phyloP scores from a whole-genome alignment of 352 stramenopile genomes.

The Phytophthora quininea region DNA sequence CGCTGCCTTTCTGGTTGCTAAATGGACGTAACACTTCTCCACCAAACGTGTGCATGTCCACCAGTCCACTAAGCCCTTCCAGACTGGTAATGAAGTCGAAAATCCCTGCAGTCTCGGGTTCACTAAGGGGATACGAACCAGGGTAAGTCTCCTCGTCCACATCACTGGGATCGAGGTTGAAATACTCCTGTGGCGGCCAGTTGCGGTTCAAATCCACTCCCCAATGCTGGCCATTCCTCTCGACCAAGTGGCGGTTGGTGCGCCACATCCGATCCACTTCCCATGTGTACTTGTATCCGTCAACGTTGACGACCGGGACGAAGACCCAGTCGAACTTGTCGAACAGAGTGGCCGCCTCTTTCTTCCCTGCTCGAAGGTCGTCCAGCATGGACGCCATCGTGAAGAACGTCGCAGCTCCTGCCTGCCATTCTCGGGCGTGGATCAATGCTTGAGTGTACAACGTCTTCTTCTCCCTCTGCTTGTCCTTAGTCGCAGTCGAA shows the following conservation, averaged over 20 bases:
- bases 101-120: conserved; percentile 52
- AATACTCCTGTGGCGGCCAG: conserved; percentile 64
- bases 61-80: conserved; percentile 46
- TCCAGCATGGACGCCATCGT: conserved; percentile 51
- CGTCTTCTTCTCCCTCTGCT: conserved; percentile 29
- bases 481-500: conserved; percentile 29
- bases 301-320: conserved; percentile 79
- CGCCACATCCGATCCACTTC: conserved; percentile 69
- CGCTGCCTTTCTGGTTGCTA: conserved; percentile 48
- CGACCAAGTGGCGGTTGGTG: conserved; percentile 52
- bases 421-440: conserved; percentile 65
- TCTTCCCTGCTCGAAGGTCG: conserved; percentile 34
- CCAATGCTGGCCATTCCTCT: conserved; percentile 36
- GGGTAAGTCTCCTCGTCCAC: conserved; percentile 63
- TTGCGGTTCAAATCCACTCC: conserved; percentile 83
- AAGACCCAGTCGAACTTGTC: conserved; percentile 79
- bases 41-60: conserved; percentile 75
- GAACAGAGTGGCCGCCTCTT: conserved; percentile 27
- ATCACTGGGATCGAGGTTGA: conserved; percentile 48
- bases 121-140: conserved; percentile 59
- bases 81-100: conserved; percentile 63
- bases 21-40: conserved; percentile 71
- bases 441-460: conserved; percentile 74
- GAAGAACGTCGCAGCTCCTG: conserved; percentile 51
- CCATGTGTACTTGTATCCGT: conserved; percentile 82